Evolutionary conservation across 225 moss, liverwort and hornwort species (phyloP), one percentile per base, ranked within the genome.

Genomic region (Anthoceros angustus): DNA sequence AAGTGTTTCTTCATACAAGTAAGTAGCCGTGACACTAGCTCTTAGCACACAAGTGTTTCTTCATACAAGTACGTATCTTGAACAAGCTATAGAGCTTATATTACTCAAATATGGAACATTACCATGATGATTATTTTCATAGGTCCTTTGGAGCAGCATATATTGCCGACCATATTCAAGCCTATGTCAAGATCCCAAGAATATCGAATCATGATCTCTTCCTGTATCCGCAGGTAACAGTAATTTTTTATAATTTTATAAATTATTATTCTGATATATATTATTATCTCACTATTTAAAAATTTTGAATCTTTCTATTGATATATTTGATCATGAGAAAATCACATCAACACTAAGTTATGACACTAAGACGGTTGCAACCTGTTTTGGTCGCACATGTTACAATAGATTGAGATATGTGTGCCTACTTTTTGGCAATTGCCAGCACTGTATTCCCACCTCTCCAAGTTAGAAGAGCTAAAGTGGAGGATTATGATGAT

Each of bases 401-500:
- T 9, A 50, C 14, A 63, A 64, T 67, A 23, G 40, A 42, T 45
- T 67, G 62, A 10, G 45, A 7, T 46, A 8, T 39, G 7, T 32
- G 32, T 32, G 32, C 32, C 32, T 32, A 32, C 32, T 32, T 32
- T 32, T 32, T 32, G 32, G 32, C 32, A 32, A 32, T 32, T 32
- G 32, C 32, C 40, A 83, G 82, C 61, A 63, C 62, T 43, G 63
- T 77, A 18, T 79, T 79, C 25, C 82, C 82, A 12, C 71, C 62
- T 21, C 65, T 79, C 38, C 60, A 72, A 42, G 76, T 83, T 68
- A 77, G 79, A 66, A 74, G 82, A 64, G 82, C 82, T 66, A 74
- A 75, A 66, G 79, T 76, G 65, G 82, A 83, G 65, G 82, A 83
- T 49, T 70, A 79, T 46, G 82, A 83, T 64, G 77, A 83, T 39